A percentile compares a stretch with the other conserved stretches of the same genome.
Conservation (phyloP, 495 filamentous ascomycete genomes). For the Pyronema domesticum region DNA sequence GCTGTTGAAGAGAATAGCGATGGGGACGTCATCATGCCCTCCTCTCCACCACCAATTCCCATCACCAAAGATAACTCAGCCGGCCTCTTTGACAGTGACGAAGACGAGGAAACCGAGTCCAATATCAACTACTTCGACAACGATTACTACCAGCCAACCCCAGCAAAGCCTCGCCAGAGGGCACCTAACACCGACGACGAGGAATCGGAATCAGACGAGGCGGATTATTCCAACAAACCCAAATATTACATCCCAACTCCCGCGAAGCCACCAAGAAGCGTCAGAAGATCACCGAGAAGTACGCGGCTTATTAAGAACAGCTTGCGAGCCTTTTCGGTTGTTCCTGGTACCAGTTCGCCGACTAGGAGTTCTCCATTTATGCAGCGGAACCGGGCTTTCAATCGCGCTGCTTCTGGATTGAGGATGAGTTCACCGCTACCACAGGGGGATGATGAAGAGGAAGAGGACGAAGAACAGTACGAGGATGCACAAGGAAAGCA, state of each 20-base stretch:
- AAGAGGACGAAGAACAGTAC: background rate
- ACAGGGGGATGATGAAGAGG: background rate
- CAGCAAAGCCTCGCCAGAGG: too few species aligned
- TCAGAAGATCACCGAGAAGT: background rate
- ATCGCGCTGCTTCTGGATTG: background rate
- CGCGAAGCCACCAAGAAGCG: background rate
- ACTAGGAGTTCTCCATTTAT: background rate
- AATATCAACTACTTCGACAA: background rate
- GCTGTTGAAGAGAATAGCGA: background rate
- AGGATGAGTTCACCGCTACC: background rate
- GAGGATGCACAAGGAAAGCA: too few species aligned
- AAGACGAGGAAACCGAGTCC: background rate
- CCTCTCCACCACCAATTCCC: background rate
- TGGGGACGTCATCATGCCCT: background rate
- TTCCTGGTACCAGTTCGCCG: background rate
- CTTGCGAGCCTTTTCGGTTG: background rate
- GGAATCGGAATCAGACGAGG: too few species aligned
- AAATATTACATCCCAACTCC: slow-evolving; percentile 2
- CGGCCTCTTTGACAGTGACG: background rate
- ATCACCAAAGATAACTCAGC: background rate
- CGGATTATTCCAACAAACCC: background rate
- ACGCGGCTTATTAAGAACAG: background rate
- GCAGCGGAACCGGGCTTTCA: background rate
- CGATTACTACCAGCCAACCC: background rate
- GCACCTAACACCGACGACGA: background rate